Evolutionary conservation across 306 rosid genomes (phyloP).

Genomic region (Rosa rugosa): DNA sequence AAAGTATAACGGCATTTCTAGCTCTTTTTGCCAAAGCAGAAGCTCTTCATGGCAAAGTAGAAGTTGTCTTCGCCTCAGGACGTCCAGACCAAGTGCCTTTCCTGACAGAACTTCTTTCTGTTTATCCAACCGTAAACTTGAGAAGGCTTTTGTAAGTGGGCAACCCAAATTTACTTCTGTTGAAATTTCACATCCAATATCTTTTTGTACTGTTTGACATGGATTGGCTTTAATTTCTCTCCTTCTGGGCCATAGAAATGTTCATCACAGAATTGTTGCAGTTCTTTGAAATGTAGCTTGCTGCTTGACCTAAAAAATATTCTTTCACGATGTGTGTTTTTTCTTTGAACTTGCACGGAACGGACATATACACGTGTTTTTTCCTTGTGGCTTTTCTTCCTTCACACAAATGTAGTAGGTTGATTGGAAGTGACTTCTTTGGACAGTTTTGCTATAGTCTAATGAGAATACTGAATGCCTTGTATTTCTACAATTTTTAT

Average conservation of each 20-base stretch:
- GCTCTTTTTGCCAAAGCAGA: conserved; percentile 48
- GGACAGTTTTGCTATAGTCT: not conserved
- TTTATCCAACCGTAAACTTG: conserved; percentile 36
- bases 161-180: conserved; percentile 12
- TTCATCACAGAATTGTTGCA: not conserved
- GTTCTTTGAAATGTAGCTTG: not conserved
- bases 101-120: conserved; percentile 51
- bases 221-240: not conserved
- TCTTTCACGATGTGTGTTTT: not conserved
- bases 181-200: not conserved
- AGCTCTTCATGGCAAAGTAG: conserved; percentile 1
- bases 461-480: not conserved
- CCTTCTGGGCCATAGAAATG: not conserved
- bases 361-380: too few species aligned
- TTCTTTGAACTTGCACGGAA: too few species aligned
- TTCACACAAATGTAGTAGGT: not conserved
- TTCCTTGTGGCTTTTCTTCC: not conserved
- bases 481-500: not conserved
- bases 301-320: not conserved
- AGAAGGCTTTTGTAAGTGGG: conserved; percentile 48
- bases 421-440: not conserved
- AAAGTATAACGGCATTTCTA: conserved; percentile 42
- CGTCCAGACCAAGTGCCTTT: conserved; percentile 47
- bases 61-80: conserved; percentile 28
- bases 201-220: not conserved